Evolutionary conservation across 2,329 filamentous ascomycete genomes (phyloP).

Genomic region (Fusarium chaquense): DNA sequence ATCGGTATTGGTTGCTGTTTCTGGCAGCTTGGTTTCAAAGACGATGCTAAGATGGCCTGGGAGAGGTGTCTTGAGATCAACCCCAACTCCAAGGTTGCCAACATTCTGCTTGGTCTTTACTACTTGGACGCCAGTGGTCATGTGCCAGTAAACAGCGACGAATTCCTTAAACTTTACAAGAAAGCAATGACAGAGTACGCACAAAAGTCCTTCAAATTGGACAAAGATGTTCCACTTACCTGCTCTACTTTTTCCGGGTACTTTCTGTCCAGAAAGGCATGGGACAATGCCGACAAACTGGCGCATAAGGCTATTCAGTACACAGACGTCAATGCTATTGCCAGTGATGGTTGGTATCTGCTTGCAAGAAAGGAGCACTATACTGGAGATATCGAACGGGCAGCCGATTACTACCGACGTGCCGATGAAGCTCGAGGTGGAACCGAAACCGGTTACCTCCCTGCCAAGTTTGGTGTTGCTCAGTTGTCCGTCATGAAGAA

Average conservation of each 20-base stretch:
- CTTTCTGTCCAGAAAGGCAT: conserved; percentile 85
- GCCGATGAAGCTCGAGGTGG: conserved; percentile 94
- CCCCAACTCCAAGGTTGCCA: conserved; percentile 87
- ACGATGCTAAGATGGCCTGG: conserved; percentile 92
- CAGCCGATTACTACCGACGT: conserved; percentile 87
- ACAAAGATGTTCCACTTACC: conserved; percentile 90
- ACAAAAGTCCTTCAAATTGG: conserved; percentile 91
- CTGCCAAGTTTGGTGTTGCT: conserved; percentile 93
- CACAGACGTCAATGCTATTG: conserved; percentile 95
- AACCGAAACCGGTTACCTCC: conserved; percentile 88
- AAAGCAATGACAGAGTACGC: conserved; percentile 95
- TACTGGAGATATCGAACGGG: conserved; percentile 77
- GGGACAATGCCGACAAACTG: conserved; percentile 84
- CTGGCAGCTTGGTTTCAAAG: conserved; percentile 95
- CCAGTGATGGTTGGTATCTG: conserved; percentile 97
- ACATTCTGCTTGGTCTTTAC: conserved; percentile 89
- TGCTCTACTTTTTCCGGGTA: conserved; percentile 92
- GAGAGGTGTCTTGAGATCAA: conserved; percentile 84
- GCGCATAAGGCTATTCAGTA: conserved; percentile 94
- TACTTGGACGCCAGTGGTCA: conserved; percentile 89
- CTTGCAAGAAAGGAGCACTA: conserved; percentile 93
- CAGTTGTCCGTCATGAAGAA: conserved; percentile 88
- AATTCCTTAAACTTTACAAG: conserved; percentile 88
- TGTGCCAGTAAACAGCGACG: conserved; percentile 83
- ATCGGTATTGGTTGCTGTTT: conserved; percentile 97